Evolutionary conservation across 257 asterid genomes (phyloP), one percentile per base, ranked within the genome.

Genomic region (Plantago major): DNA sequence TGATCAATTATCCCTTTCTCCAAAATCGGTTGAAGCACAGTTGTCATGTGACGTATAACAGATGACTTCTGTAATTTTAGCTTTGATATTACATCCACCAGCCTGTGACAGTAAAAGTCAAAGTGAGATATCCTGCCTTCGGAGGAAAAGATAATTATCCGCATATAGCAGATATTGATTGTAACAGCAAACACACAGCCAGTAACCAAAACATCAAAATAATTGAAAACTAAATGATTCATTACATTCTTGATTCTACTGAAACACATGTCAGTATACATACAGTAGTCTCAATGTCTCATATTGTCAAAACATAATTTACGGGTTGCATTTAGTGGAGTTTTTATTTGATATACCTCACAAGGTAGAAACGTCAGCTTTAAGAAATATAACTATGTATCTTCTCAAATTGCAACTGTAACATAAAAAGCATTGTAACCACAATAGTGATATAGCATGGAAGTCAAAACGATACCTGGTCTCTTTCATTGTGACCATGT

Each of bases 1-100:
- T 92, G 99, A 80, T 83, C 91, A 53, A 92, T 67, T 69, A 92
- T 84, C 61, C 97, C 95, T 73, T 92, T 92, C 80, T 92, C 99
- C 69, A 92, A 53, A 66, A 92, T 81, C 63, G 96, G 96, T 69
- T 81, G 88, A 69, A 92, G 96, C 56, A 82, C 87, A 19, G 85
- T 65, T 42, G 85, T 44, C 97, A 92, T 86, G 78, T 92, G 95
- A 13, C 97, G 97, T 38, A 70, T 26, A 44, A 92, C 99, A n/a
- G 95, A 80, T 4, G 95, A 51, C 68, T 80, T 83, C 66, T 80
- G 93, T 60, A 89, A 64, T 71, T 87, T 73, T 67, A 92, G 71
- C 84, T 81, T 92, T 42, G 88, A 58, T 49, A 92, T 86, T 62
- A 89, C 84, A 78, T 92, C 95, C 70, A 79, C 78, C 74, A 92